phyloP scores from a whole-genome alignment of 805 yeast genomes.

The Gaillardinia entomophila region DNA sequence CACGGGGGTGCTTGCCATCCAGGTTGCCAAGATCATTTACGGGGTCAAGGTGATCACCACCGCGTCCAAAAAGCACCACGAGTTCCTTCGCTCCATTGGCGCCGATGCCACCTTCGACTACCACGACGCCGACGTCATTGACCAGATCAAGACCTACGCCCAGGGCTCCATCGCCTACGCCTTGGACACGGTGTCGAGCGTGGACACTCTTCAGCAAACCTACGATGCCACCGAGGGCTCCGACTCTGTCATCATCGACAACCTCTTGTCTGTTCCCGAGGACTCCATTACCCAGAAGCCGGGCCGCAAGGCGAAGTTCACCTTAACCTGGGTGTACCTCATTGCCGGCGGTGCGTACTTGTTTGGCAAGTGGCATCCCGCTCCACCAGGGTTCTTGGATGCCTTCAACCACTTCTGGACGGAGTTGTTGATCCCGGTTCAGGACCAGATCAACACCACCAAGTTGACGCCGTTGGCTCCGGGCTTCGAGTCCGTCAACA shows the following conservation, averaged over 20 bases:
- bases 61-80: constrained; percentile 44
- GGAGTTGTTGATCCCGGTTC: constrained; percentile 10
- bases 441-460: constrained; percentile 12
- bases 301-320: constrained; percentile 8
- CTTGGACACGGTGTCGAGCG: constrained; percentile 22
- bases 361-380: constrained; percentile 1
- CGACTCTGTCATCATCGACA: constrained; percentile 11
- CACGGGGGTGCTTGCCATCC: constrained; percentile 53
- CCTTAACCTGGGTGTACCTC: constrained; percentile 9
- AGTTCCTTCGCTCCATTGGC: constrained; percentile 38
- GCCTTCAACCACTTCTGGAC: constrained; percentile 16
- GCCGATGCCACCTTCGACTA: constrained; percentile 50
- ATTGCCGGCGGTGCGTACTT: constrained; percentile 7
- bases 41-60: constrained; percentile 31
- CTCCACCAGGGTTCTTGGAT: constrained; percentile 6
- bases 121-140: constrained; percentile 39
- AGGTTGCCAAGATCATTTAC: constrained; percentile 41
- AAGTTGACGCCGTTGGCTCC: constrained; percentile 17
- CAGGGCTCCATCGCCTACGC: constrained; percentile 22
- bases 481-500: constrained; percentile 24
- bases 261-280: constrained; percentile 1
- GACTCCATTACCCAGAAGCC: neutral
- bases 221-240: constrained; percentile 26
- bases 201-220: constrained; percentile 16
- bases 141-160: constrained; percentile 32